Conservation (phyloP, 164 flowering plant species). For the Annona cherimola region DNA sequence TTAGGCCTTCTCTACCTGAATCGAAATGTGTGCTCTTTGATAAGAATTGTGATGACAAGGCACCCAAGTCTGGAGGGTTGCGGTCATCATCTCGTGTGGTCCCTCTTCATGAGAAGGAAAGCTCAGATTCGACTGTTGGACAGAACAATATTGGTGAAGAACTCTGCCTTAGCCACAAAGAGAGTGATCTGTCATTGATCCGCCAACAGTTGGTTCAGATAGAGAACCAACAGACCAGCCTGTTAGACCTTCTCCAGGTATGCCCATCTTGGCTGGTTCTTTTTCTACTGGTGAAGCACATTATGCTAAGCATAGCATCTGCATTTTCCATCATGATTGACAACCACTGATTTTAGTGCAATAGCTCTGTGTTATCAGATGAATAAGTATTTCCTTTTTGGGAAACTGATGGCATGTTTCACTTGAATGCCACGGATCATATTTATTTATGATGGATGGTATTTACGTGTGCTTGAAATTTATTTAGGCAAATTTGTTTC, state of each 20-base stretch:
- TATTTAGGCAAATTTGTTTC: neutral
- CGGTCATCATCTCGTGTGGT: slow-evolving; percentile 64
- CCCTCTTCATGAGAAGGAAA: slow-evolving; percentile 45
- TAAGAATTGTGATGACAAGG: slow-evolving; percentile 39
- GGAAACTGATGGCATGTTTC: neutral
- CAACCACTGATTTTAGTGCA: neutral
- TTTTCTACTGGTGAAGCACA: neutral
- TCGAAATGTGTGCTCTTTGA: slow-evolving; percentile 42
- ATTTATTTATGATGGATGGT: neutral
- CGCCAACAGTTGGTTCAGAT: slow-evolving; percentile 80
- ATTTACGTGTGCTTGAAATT: neutral
- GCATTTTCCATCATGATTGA: neutral
- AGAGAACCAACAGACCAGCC: slow-evolving; percentile 78
- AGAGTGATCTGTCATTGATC: slow-evolving; percentile 59
- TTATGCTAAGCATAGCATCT: neutral
- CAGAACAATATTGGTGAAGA: slow-evolving; percentile 29
- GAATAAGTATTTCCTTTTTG: neutral
- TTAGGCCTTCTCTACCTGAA: slow-evolving; percentile 30
- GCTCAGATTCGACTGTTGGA: slow-evolving; percentile 14
- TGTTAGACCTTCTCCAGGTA: slow-evolving; percentile 86
- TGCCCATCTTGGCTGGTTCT: slow-evolving; percentile 8
- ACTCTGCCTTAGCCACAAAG: slow-evolving; percentile 32
- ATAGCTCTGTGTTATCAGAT: neutral
- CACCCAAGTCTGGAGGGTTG: slow-evolving; percentile 34
- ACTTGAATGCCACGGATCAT: neutral